These are phyloP conservation scores for Pichia eremophila DNA, from an alignment of 805 yeast species.

Conservation along the genomic window DNA sequence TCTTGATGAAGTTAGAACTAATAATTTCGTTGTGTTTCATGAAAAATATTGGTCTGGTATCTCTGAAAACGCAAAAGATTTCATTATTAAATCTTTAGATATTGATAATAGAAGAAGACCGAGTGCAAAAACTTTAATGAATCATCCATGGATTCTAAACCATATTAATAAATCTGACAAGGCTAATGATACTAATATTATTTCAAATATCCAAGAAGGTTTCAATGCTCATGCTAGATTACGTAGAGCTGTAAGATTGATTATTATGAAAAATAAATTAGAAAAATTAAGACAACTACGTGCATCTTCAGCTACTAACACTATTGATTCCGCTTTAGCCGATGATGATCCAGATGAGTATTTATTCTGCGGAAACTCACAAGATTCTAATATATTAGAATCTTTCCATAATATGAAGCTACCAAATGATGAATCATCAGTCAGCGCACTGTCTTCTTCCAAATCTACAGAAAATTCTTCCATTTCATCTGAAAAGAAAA, in stretches of 20 bases:
- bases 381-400: conserved; percentile 34
- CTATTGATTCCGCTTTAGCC: conserved; percentile 9
- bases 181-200: conserved; percentile 41
- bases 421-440: background rate
- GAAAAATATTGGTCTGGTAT: conserved; percentile 79
- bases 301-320: conserved; percentile 37
- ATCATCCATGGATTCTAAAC: conserved; percentile 69
- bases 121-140: conserved; percentile 52
- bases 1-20: conserved; percentile 65
- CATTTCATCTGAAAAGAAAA: background rate
- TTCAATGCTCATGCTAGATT: conserved; percentile 80
- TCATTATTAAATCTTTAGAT: conserved; percentile 63
- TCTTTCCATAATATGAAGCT: conserved; percentile 14
- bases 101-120: conserved; percentile 61
- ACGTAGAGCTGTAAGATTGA: conserved; percentile 77
- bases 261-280: conserved; percentile 72
- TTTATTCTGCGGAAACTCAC: conserved; percentile 26
- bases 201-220: conserved; percentile 71
- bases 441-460: background rate
- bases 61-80: conserved; percentile 69
- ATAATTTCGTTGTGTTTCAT: conserved; percentile 75
- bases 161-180: conserved; percentile 18
- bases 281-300: conserved; percentile 56
- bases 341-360: conserved; percentile 27
- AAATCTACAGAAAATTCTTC: background rate